A percentile compares a stretch with the other conserved stretches of the same genome.
Conservation (phyloP, 2,329 filamentous ascomycete species). For the Allantophomopsis cytisporea region DNA sequence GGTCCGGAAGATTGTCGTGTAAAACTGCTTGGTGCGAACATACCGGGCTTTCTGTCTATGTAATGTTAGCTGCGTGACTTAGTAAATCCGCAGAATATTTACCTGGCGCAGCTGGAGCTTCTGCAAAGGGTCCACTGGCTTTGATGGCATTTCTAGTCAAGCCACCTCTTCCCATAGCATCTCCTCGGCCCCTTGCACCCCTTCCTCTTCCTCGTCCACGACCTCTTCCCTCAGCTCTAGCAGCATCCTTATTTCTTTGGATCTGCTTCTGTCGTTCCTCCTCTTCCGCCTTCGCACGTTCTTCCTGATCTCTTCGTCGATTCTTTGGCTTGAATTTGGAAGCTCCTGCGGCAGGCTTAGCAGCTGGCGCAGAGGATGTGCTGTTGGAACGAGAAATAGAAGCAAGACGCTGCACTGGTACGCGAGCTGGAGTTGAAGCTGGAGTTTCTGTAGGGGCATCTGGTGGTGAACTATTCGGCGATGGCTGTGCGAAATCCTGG, state of each 20-base stretch:
- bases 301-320: constrained; percentile 12
- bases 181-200: constrained; percentile 12
- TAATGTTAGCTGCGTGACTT: neutral
- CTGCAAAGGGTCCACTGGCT: constrained; percentile 10
- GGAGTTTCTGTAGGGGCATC: constrained; percentile 15
- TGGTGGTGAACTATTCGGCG: constrained; percentile 15
- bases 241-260: constrained; percentile 6
- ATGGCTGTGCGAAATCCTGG: constrained; percentile 1
- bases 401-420: constrained; percentile 1
- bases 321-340: constrained; percentile 18
- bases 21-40: constrained; percentile 3
- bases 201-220: constrained; percentile 2
- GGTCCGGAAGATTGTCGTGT: neutral
- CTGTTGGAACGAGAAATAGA: neutral
- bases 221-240: constrained; percentile 4
- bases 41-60: neutral
- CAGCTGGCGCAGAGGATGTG: constrained; percentile 1
- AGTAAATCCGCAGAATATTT: constrained; percentile 3
- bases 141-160: constrained; percentile 1
- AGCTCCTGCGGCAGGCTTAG: constrained; percentile 1
- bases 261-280: constrained; percentile 4
- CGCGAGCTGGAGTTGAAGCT: constrained; percentile 13
- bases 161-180: constrained; percentile 16
- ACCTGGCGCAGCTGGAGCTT: constrained; percentile 10
- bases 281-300: constrained; percentile 10